Conservation (phyloP, 2,329 filamentous ascomycete species). For the Talaromyces sp. region DNA sequence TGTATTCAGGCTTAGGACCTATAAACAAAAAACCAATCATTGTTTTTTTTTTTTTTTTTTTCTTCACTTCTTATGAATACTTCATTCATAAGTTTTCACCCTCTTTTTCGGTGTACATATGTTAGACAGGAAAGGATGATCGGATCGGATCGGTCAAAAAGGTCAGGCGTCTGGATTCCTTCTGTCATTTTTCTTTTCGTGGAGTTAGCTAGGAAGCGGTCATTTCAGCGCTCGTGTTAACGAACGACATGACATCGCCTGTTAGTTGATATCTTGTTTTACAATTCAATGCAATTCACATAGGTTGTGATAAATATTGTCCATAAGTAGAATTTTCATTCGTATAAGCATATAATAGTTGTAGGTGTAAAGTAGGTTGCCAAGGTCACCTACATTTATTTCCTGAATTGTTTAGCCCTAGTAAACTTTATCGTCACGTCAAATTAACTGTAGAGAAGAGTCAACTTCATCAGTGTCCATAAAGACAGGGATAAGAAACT, state of each 20-base stretch:
- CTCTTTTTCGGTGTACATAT: slow-evolving; percentile 10
- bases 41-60: neutral
- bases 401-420: too few species aligned
- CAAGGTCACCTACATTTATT: too few species aligned
- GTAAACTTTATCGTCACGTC: too few species aligned
- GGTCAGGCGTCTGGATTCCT: neutral
- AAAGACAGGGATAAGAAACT: too few species aligned
- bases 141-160: neutral
- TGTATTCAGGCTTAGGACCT: slow-evolving; percentile 7
- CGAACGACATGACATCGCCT: neutral
- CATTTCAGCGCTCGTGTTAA: neutral
- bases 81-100: neutral
- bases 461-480: too few species aligned
- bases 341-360: too few species aligned
- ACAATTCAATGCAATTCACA: neutral
- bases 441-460: too few species aligned
- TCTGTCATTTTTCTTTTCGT: neutral
- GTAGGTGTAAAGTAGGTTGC: too few species aligned
- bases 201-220: neutral
- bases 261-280: neutral
- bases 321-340: too few species aligned
- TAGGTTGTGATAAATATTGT: neutral
- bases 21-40: neutral
- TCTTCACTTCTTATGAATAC: neutral
- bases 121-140: neutral